These are phyloP conservation scores for Clonostachys rosea DNA, from an alignment of 2,329 filamentous ascomycete genomes.

Conservation along the genomic window DNA sequence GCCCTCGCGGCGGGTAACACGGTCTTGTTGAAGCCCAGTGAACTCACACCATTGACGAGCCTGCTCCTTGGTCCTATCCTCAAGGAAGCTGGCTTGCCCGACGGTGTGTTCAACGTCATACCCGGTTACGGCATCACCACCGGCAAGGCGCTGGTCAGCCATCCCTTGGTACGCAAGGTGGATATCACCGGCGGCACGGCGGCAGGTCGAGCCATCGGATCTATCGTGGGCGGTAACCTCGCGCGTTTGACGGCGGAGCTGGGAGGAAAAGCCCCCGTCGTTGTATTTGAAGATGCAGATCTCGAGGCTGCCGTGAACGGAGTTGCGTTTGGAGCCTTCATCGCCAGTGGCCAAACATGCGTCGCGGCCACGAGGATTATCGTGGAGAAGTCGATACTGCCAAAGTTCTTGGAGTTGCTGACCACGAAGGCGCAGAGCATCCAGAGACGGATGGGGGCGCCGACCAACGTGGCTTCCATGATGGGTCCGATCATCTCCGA, in stretches of 20 bases:
- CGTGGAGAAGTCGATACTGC: conserved; percentile 78
- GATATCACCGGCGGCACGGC: conserved; percentile 72
- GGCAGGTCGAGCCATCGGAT: conserved; percentile 65
- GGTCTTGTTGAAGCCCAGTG: conserved; percentile 89
- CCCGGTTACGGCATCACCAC: conserved; percentile 75
- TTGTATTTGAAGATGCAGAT: conserved; percentile 63
- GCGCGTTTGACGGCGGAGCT: conserved; percentile 69
- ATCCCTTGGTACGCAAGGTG: conserved; percentile 55
- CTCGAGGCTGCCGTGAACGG: conserved; percentile 71
- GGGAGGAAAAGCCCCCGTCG: conserved; percentile 65
- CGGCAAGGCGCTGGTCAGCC: conserved; percentile 58
- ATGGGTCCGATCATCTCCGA: conserved; percentile 63
- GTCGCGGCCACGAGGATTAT: conserved; percentile 90
- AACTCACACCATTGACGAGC: conserved; percentile 87
- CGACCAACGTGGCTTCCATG: conserved; percentile 48
- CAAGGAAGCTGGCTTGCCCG: conserved; percentile 71
- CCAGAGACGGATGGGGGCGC: conserved; percentile 48
- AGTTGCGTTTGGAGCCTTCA: conserved; percentile 88
- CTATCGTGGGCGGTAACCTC: conserved; percentile 60
- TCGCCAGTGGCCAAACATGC: conserved; percentile 96
- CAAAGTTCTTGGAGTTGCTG: conserved; percentile 69
- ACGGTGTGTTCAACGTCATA: conserved; percentile 85
- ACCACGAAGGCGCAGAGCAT: conserved; percentile 57
- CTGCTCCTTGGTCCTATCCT: conserved; percentile 83
- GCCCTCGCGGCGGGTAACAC: conserved; percentile 85